Evolutionary conservation across 257 asterid species (phyloP), one percentile per base, ranked within the genome.

Genomic region (Solanum dulcamara): DNA sequence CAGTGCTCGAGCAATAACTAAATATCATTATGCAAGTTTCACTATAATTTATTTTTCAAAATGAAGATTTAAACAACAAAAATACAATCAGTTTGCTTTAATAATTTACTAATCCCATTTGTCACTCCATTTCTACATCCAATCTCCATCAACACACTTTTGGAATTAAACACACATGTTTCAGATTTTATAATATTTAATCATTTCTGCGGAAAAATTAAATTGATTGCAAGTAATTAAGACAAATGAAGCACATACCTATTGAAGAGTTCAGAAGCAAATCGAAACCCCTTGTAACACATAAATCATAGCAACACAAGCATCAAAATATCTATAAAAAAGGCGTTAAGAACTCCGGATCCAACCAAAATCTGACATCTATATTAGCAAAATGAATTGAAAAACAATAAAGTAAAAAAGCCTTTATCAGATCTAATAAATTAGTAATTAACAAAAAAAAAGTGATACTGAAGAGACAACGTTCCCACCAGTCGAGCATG

Each of bases 401-500:
- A 62, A 75, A 75, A 14, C 14, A 0, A 44, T 75, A 44, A 7
- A 20, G 18, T 71, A 13, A 46, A 14, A 66, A 32, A 6, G 4
- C 2, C 0, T 11, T 60, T 12, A 6, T 0, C 59, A 51, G 60
- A 38, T n/a, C n/a, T n/a, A n/a, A n/a, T n/a, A 66, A 10, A 10
- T 33, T 5, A 64, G 38, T 64, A 13, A 53, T 20, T n/a, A n/a
- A 10, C 2, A 66, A 17, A 83, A 28, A 68, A 30, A 11, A 75
- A 95, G n/a, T n/a, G 97, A 92, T 94, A 93, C 95, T 95, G 93
- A 93, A 91, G 81, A 95, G 96, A 62, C 85, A 95, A 7, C 95
- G 97, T 91, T 95, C 98, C 97, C 98, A 95, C 97, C 97, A 93
- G 85, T 95, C 97, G 85, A 95, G 84, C 98, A 93, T 92, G 87